Percentiles rank a stretch among this genome's conserved stretches.
phyloP scores from a whole-genome alignment of 2,329 filamentous ascomycete genomes.

The Diaporthe vaccinii region DNA sequence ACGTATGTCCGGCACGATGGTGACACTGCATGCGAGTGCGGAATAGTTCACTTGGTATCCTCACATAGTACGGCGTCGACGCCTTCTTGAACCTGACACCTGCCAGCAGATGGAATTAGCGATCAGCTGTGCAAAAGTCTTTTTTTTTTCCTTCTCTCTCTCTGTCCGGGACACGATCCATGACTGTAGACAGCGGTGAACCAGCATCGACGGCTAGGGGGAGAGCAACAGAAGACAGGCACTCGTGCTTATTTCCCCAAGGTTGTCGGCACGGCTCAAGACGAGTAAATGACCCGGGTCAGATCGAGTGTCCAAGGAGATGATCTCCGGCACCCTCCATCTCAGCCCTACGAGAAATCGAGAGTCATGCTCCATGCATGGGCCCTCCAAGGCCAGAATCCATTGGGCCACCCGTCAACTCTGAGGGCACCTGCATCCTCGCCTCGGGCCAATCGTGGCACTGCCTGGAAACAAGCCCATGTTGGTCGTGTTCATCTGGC shows the following conservation, averaged over 20 bases:
- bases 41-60: neutral
- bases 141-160: too few species aligned
- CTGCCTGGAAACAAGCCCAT: neutral
- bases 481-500: constrained; percentile 8
- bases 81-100: neutral
- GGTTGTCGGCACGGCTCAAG: neutral
- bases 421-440: neutral
- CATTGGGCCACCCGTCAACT: constrained; percentile 3
- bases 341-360: constrained; percentile 35
- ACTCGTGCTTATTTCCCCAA: neutral
- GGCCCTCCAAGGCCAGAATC: neutral
- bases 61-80: too few species aligned
- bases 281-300: neutral
- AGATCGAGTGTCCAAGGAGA: constrained; percentile 3
- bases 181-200: neutral
- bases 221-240: neutral
- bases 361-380: constrained; percentile 30
- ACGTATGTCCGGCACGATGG: neutral
- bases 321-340: constrained; percentile 35
- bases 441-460: constrained; percentile 14
- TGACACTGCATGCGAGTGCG: neutral
- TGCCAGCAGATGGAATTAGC: neutral
- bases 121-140: neutral
- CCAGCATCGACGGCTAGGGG: neutral
- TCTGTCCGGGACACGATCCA: too few species aligned